phyloP scores from a whole-genome alignment of 176 grass and related monocot genomes.

The Alloteropsis semialata region DNA sequence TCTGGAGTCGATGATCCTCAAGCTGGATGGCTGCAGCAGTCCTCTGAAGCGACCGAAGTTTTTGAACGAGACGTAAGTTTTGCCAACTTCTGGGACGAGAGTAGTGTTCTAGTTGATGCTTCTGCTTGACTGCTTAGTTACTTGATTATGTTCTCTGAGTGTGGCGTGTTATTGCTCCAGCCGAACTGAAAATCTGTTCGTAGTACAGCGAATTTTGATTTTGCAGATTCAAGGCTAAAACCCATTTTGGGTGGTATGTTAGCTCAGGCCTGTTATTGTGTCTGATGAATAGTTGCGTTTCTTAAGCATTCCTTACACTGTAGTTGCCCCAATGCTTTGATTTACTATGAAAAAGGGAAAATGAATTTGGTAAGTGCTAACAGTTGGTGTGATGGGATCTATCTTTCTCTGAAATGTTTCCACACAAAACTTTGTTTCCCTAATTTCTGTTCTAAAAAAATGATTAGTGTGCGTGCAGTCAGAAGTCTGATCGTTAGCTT shows the following conservation, averaged over 20 bases:
- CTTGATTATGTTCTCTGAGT: not conserved
- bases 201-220: not conserved
- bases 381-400: not conserved
- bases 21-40: not conserved
- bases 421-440: not conserved
- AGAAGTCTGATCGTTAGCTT: not conserved
- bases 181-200: not conserved
- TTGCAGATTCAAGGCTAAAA: not conserved
- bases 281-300: not conserved
- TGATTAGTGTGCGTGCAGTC: not conserved
- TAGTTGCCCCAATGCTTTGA: not conserved
- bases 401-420: not conserved
- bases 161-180: not conserved
- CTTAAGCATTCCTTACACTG: not conserved
- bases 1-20: conserved; percentile 16
- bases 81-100: not conserved
- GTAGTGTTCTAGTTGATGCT: not conserved
- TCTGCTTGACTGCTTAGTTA: not conserved
- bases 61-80: conserved; percentile 19
- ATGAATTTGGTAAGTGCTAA: not conserved
- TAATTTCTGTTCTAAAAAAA: not conserved
- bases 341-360: not conserved
- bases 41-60: conserved; percentile 37
- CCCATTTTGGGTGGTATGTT: not conserved
- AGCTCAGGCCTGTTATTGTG: not conserved